A percentile compares a stretch with the other conserved stretches of the same genome.
phyloP scores from a whole-genome alignment of 108 stramenopile species.

The Seminavis robusta region DNA sequence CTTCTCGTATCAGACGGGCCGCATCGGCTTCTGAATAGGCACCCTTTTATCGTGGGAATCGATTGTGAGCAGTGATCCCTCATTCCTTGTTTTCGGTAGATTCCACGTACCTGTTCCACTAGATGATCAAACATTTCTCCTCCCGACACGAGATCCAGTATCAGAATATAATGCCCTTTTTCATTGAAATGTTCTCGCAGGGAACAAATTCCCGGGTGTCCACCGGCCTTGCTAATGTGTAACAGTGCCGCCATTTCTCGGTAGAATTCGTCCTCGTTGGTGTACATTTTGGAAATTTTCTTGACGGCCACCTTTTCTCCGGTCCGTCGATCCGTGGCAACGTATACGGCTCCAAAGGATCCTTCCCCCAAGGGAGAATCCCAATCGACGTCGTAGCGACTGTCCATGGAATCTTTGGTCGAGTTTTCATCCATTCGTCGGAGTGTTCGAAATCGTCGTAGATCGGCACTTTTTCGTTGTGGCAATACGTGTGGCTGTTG shows the following conservation, averaged over 20 bases:
- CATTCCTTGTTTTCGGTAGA: too few relatives aligned
- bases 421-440: conserved; percentile 18
- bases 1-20: conserved; percentile 65
- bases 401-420: conserved; percentile 8
- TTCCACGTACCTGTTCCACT: too few relatives aligned
- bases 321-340: conserved; percentile 35
- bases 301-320: conserved; percentile 64
- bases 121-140: conserved; percentile 89
- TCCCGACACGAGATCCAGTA: conserved; percentile 75
- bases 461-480: too few relatives aligned
- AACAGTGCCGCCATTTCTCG: conserved; percentile 71
- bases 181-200: conserved; percentile 68
- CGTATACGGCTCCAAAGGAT: conserved; percentile 62
- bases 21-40: conserved; percentile 84
- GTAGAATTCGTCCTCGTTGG: conserved; percentile 52
- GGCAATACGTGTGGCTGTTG: too few relatives aligned
- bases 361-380: conserved; percentile 29
- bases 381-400: conserved; percentile 31
- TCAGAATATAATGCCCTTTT: conserved; percentile 55
- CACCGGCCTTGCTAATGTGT: conserved; percentile 52
- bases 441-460: conserved; percentile 18
- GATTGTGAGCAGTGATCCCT: too few relatives aligned
- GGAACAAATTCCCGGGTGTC: conserved; percentile 71
- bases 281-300: conserved; percentile 65
- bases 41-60: too few relatives aligned